Percentiles rank a stretch among this genome's conserved stretches.
Conservation (phyloP, 2,329 filamentous ascomycete species). For the Hypoxylon sp. region DNA sequence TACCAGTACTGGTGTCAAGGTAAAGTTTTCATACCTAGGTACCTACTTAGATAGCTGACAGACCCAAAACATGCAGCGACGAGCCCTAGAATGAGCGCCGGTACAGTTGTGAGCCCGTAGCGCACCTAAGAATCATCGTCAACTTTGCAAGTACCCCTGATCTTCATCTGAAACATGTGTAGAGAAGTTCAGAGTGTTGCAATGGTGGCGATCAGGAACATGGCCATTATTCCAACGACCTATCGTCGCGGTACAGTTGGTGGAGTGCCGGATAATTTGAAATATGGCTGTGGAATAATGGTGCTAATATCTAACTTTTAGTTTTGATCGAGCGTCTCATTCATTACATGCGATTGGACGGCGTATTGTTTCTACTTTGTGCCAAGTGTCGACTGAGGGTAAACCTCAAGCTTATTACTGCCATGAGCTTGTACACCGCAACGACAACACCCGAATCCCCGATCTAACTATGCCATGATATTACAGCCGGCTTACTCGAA, state of each 20-base stretch:
- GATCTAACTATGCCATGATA: too few relatives aligned
- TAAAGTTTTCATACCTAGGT: neutral
- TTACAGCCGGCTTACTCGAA: too few relatives aligned
- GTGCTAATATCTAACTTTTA: neutral
- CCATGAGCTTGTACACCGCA: too few relatives aligned
- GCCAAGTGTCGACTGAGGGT: too few relatives aligned
- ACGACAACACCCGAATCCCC: too few relatives aligned
- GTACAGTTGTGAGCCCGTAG: neutral
- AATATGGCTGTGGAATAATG: neutral
- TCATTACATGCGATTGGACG: neutral
- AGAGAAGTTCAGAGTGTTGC: neutral
- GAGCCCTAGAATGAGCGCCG: neutral
- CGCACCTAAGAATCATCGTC: neutral
- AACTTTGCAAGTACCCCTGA: conserved; percentile 1
- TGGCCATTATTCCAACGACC: neutral
- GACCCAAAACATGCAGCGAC: neutral
- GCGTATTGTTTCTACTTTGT: neutral
- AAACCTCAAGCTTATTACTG: too few relatives aligned
- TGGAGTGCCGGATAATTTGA: neutral
- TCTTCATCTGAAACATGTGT: neutral
- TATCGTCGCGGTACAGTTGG: neutral
- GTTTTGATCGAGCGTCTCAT: neutral
- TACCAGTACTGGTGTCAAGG: neutral
- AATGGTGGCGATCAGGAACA: neutral
- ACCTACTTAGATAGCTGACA: too few relatives aligned